Evolutionary conservation across 768 basidiomycete species (phyloP).

Genomic region (Termitomyces sp.): DNA sequence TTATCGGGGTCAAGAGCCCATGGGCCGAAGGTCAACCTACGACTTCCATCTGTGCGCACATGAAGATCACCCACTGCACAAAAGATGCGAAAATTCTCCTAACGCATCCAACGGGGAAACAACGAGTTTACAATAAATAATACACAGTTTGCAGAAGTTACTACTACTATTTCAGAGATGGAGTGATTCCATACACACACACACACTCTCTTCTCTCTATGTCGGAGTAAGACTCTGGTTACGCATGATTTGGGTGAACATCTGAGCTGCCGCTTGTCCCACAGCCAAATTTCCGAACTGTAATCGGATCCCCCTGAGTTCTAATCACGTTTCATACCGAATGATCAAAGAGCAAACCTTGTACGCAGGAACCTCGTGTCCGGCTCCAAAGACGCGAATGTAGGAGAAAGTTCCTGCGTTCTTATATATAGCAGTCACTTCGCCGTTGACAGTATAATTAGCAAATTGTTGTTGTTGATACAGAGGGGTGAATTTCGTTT

Average conservation of each 20-base stretch:
- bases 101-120: too few relatives aligned
- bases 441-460: conserved; percentile 46
- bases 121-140: too few relatives aligned
- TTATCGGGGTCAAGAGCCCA: too few relatives aligned
- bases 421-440: conserved; percentile 48
- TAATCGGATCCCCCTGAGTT: background rate
- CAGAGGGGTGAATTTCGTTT: conserved; percentile 38
- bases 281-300: conserved; percentile 29
- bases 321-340: background rate
- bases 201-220: too few relatives aligned
- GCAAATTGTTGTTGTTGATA: conserved; percentile 40
- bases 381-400: conserved; percentile 44
- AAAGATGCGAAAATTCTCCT: too few relatives aligned
- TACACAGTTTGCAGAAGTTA: too few relatives aligned
- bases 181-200: too few relatives aligned
- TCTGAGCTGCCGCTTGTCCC: conserved; percentile 39
- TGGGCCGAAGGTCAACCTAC: too few relatives aligned
- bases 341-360: conserved; percentile 21
- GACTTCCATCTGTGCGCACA: too few relatives aligned
- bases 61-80: too few relatives aligned
- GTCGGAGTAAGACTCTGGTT: conserved; percentile 19
- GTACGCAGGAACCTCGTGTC: conserved; percentile 46
- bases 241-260: conserved; percentile 39
- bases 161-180: too few relatives aligned
- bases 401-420: conserved; percentile 56